phyloP scores from a whole-genome alignment of 768 basidiomycete genomes.

The Pleurotus tuoliensis region DNA sequence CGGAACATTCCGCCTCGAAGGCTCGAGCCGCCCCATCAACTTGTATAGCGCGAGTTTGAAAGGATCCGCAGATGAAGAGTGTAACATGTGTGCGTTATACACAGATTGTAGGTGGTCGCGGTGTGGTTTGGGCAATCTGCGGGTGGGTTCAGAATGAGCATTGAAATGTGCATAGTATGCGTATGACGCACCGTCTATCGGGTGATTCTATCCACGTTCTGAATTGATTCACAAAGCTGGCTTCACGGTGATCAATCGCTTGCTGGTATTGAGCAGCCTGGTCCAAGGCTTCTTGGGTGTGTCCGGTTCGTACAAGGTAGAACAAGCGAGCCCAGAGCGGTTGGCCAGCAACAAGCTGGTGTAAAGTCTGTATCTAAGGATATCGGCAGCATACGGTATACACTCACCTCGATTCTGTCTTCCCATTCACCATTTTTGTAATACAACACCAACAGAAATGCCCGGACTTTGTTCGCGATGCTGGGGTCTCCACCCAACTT shows the following conservation, averaged over 20 bases:
- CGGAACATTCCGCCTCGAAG: conserved; percentile 70
- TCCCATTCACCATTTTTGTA: conserved; percentile 84
- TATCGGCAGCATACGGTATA: neutral
- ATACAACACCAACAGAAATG: conserved; percentile 78
- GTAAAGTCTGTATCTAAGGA: neutral
- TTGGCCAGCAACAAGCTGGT: conserved; percentile 76
- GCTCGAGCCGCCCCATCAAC: conserved; percentile 89
- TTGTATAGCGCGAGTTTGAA: conserved; percentile 97
- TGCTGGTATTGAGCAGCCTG: conserved; percentile 69
- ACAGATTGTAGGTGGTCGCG: conserved; percentile 77
- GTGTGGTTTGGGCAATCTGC: conserved; percentile 65
- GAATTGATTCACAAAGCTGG: conserved; percentile 79
- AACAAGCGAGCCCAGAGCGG: conserved; percentile 95
- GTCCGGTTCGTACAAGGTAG: conserved; percentile 86
- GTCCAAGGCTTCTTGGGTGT: conserved; percentile 73
- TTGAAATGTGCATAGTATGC: neutral
- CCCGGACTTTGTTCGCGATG: conserved; percentile 83
- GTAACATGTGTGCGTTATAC: conserved; percentile 87
- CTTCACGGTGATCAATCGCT: conserved; percentile 73
- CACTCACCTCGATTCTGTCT: conserved; percentile 77
- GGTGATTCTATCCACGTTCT: conserved; percentile 79
- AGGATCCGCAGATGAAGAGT: conserved; percentile 83
- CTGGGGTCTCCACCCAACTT: conserved; percentile 89
- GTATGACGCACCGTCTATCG: conserved; percentile 59
- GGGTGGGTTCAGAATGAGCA: neutral